A percentile compares a stretch with the other conserved stretches of the same genome.
phyloP scores from a whole-genome alignment of 164 flowering plant species.

The Amborella trichopoda region DNA sequence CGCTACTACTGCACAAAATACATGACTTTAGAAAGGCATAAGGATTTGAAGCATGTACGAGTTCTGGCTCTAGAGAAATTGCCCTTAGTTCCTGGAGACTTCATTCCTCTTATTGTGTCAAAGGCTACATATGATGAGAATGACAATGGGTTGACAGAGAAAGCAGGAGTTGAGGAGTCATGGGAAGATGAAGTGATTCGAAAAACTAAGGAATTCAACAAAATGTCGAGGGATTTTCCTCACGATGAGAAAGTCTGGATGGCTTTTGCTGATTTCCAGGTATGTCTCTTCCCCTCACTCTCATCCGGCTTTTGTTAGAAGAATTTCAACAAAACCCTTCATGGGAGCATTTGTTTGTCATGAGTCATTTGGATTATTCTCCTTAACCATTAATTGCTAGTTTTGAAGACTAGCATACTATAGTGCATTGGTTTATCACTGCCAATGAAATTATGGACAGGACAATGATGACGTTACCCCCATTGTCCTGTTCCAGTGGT shows the following conservation, averaged over 20 bases:
- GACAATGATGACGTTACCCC: too few species aligned
- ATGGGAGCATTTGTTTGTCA: too few species aligned
- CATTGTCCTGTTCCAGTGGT: too few species aligned
- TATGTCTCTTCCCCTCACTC: slow-evolving; percentile 3
- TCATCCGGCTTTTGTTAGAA: too few species aligned
- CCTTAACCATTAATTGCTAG: too few species aligned
- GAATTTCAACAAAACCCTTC: too few species aligned
- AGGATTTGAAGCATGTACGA: slow-evolving; percentile 47
- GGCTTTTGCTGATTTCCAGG: slow-evolving; percentile 62
- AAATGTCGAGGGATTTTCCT: slow-evolving; percentile 64
- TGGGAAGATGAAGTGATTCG: slow-evolving; percentile 91
- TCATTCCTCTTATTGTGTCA: slow-evolving; percentile 40
- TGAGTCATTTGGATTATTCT: too few species aligned
- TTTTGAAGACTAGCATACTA: too few species aligned
- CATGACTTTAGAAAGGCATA: slow-evolving; percentile 60
- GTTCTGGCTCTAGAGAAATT: slow-evolving; percentile 20
- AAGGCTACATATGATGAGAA: slow-evolving; percentile 11
- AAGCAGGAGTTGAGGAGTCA: slow-evolving; percentile 46
- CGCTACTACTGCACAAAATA: slow-evolving; percentile 83
- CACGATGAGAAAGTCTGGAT: slow-evolving; percentile 76
- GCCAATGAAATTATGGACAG: too few species aligned
- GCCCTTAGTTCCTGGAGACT: slow-evolving; percentile 22
- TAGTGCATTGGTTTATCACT: too few species aligned
- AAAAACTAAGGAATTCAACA: slow-evolving; percentile 52
- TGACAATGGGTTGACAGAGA: slow-evolving; percentile 10